A percentile compares a stretch with the other conserved stretches of the same genome.
phyloP scores from a whole-genome alignment of 805 yeast species.

The Wickerhamia fluorescens region DNA sequence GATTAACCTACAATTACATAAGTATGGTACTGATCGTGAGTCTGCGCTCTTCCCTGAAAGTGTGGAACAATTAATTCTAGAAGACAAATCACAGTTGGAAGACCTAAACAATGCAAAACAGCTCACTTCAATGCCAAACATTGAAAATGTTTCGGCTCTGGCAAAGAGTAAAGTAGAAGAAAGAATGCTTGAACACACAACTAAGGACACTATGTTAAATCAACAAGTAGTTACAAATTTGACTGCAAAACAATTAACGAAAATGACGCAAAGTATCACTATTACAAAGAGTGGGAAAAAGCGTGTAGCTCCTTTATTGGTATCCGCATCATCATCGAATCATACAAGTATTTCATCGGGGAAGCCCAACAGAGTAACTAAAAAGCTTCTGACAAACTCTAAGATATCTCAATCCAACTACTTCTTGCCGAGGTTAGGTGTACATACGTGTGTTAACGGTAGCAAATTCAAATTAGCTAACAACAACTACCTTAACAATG shows the following conservation, averaged over 20 bases:
- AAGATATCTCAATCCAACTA: slow-evolving; percentile 41
- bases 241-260: slow-evolving; percentile 8
- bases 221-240: neutral
- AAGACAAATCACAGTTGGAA: too few relatives aligned
- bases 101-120: slow-evolving; percentile 43
- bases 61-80: slow-evolving; percentile 66
- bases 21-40: slow-evolving; percentile 87
- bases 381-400: slow-evolving; percentile 16
- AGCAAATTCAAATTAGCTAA: slow-evolving; percentile 19
- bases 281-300: slow-evolving; percentile 72
- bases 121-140: slow-evolving; percentile 1
- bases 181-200: neutral
- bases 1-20: slow-evolving; percentile 61
- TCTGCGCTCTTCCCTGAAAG: slow-evolving; percentile 82
- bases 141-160: slow-evolving; percentile 11
- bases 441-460: slow-evolving; percentile 60
- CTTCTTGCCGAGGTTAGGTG: slow-evolving; percentile 54
- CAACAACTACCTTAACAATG: slow-evolving; percentile 6
- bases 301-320: slow-evolving; percentile 63
- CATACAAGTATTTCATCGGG: slow-evolving; percentile 9
- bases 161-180: neutral
- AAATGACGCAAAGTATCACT: slow-evolving; percentile 40
- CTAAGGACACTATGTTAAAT: too few relatives aligned
- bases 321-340: slow-evolving; percentile 37
- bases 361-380: slow-evolving; percentile 8